A percentile compares a stretch with the other conserved stretches of the same genome.
Evolutionary conservation across 2,329 filamentous ascomycete genomes (phyloP).

Genomic region (Madurella fahalii): DNA sequence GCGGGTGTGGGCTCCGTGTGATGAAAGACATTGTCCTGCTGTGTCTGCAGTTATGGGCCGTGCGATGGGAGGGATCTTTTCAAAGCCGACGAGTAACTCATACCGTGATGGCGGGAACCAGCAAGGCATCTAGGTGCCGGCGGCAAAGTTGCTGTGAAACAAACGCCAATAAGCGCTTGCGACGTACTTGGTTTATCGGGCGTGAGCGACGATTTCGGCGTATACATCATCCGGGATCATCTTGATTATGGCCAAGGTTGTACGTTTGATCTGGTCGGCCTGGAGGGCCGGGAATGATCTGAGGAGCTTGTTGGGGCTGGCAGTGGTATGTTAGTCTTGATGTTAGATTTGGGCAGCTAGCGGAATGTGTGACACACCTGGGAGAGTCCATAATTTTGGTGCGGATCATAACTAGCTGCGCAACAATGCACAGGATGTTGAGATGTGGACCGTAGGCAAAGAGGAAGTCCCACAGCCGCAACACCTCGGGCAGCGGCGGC

Average conservation of each 20-base stretch:
- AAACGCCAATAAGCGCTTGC: not conserved
- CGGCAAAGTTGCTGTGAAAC: not conserved
- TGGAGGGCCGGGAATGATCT: constrained; percentile 81
- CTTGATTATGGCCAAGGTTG: constrained; percentile 80
- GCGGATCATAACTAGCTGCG: constrained; percentile 84
- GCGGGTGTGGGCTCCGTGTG: too few species aligned
- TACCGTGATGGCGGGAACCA: not conserved
- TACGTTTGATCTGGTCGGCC: constrained; percentile 75
- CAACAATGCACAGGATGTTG: constrained; percentile 94
- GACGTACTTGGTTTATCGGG: constrained; percentile 39
- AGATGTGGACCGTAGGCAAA: constrained; percentile 94
- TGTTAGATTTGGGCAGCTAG: not conserved
- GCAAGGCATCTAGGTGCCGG: not conserved
- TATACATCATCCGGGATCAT: constrained; percentile 92
- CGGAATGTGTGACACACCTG: constrained; percentile 54
- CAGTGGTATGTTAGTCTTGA: constrained; percentile 26
- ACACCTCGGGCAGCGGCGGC: constrained; percentile 85
- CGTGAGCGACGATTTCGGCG: constrained; percentile 82
- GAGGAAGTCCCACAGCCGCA: constrained; percentile 93
- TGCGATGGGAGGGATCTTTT: too few species aligned
- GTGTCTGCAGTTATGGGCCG: too few species aligned
- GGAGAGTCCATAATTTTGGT: constrained; percentile 77
- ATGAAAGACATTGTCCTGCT: too few species aligned
- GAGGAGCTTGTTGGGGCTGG: constrained; percentile 86
- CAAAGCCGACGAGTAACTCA: too few species aligned